Conservation (phyloP, 192 early-diverging fungal species). For the Gaertneriomyces sp. region DNA sequence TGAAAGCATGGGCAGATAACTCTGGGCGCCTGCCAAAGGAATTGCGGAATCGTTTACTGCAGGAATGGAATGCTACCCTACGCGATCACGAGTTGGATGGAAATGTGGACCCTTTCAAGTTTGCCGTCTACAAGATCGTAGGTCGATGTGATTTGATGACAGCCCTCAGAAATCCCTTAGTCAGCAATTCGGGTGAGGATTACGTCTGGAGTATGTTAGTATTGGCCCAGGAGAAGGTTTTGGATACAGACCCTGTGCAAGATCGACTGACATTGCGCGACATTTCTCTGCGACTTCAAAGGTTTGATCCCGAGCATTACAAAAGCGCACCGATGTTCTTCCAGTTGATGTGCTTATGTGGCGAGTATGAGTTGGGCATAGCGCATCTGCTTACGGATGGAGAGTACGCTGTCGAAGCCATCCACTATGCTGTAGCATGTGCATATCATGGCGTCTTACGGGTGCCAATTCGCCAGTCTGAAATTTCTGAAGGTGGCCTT, state of each 20-base stretch:
- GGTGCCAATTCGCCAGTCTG: slow-evolving; percentile 56
- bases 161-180: slow-evolving; percentile 54
- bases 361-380: slow-evolving; percentile 89
- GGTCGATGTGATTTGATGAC: slow-evolving; percentile 82
- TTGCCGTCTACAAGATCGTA: slow-evolving; percentile 82
- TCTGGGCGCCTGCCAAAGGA: slow-evolving; percentile 44
- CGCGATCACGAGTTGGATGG: slow-evolving; percentile 38
- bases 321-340: slow-evolving; percentile 71
- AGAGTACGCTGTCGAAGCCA: slow-evolving; percentile 70
- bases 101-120: slow-evolving; percentile 82
- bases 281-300: slow-evolving; percentile 62
- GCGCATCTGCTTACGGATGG: slow-evolving; percentile 64
- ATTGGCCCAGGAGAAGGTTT: slow-evolving; percentile 59
- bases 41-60: slow-evolving; percentile 54
- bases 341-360: slow-evolving; percentile 74
- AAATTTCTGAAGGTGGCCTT: slow-evolving; percentile 31
- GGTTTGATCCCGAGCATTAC: slow-evolving; percentile 70
- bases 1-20: slow-evolving; percentile 56
- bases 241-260: slow-evolving; percentile 27
- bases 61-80: slow-evolving; percentile 53
- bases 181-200: slow-evolving; percentile 81
- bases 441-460: slow-evolving; percentile 75
- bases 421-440: slow-evolving; percentile 85
- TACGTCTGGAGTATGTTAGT: slow-evolving; percentile 89
- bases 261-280: slow-evolving; percentile 67